Conservation (phyloP, 2,329 filamentous ascomycete species). For the Claviceps pazoutovae region DNA sequence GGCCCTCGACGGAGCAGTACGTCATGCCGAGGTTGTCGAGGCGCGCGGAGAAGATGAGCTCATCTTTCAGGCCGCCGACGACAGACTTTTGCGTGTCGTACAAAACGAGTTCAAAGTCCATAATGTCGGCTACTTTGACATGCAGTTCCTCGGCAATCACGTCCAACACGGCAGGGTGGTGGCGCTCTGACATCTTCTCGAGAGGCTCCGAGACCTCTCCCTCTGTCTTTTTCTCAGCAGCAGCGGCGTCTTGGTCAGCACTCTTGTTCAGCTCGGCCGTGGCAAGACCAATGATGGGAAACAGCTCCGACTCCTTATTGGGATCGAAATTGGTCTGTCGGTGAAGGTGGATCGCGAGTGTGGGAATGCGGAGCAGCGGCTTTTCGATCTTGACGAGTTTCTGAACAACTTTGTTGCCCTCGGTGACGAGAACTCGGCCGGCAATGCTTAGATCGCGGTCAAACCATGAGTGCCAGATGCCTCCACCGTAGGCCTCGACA, state of each 20-base stretch:
- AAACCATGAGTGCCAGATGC: slow-evolving; percentile 97
- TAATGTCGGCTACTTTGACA: slow-evolving; percentile 54
- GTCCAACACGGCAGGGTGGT: slow-evolving; percentile 78
- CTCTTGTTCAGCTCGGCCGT: slow-evolving; percentile 77
- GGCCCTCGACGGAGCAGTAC: slow-evolving; percentile 74
- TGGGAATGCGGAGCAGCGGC: slow-evolving; percentile 84
- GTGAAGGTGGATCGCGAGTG: slow-evolving; percentile 86
- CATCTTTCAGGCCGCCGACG: slow-evolving; percentile 79
- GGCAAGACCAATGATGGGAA: slow-evolving; percentile 81
- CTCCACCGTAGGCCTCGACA: slow-evolving; percentile 92
- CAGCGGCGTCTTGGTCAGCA: slow-evolving; percentile 33
- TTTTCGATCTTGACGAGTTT: slow-evolving; percentile 82
- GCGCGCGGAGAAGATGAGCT: slow-evolving; percentile 91
- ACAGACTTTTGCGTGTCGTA: slow-evolving; percentile 90
- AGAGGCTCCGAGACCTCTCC: slow-evolving; percentile 57
- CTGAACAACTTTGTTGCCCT: slow-evolving; percentile 58
- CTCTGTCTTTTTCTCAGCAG: slow-evolving; percentile 17
- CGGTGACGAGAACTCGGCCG: slow-evolving; percentile 70
- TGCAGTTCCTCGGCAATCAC: slow-evolving; percentile 70
- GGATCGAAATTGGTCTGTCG: slow-evolving; percentile 76
- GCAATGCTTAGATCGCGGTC: slow-evolving; percentile 87
- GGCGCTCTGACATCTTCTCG: slow-evolving; percentile 63
- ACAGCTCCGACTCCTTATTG: slow-evolving; percentile 94
- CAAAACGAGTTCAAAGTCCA: slow-evolving; percentile 93
- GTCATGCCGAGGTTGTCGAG: slow-evolving; percentile 96